Base-by-base conservation (phyloP, 2,329 filamentous ascomycete genomes). In the Botrytis hyacinthi region DNA sequence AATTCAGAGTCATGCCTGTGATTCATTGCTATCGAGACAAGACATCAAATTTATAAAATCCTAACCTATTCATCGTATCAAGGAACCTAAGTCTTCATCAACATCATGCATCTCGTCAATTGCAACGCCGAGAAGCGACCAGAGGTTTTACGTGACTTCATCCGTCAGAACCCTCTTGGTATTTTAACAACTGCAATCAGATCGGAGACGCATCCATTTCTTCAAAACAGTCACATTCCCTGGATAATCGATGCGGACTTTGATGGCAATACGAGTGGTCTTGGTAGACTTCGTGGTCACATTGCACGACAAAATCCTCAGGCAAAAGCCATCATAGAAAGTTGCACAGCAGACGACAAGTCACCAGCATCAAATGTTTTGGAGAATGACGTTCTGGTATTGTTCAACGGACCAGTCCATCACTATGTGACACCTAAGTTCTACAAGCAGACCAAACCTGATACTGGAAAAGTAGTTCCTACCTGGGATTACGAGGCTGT, bases 401-500 rank as follows among this genome's bases (percentile, higher is more conserved):
- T 92, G 26, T 92, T 93, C 84, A 91, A 85, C 63, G 84, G 84
- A 0, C 83, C 86, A 0, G 80, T 84, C 1, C 86, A 92, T 54
- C 88, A 90, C 81, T 92, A 92, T 76, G 86, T 92, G 8, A 91
- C 90, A 0, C 89, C 90, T 0, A 90, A 91, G 74, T 92, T 92
- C 81, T 92, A 92, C 82, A 84, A 82, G 18, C 85, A 89, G 76
- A 92, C 90, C 1, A 92, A 92, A 79, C 90, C 89, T 0, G 79
- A 78, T 0, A 89, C 86, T 0, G 90, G 86, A 18, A 92, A 92
- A 76, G 90, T 92, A 0, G 90, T 91, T 8, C 90, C 90, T 0
- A 93, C 90, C 0, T 92, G 90, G 91, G 90, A 93, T 80, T 93
- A 92, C 77, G 84, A 88, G 0, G 89, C 90, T 0, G 90, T 86